Evolutionary conservation across 352 stramenopile genomes (phyloP).

Genomic region (Pseudoperonospora humuli): DNA sequence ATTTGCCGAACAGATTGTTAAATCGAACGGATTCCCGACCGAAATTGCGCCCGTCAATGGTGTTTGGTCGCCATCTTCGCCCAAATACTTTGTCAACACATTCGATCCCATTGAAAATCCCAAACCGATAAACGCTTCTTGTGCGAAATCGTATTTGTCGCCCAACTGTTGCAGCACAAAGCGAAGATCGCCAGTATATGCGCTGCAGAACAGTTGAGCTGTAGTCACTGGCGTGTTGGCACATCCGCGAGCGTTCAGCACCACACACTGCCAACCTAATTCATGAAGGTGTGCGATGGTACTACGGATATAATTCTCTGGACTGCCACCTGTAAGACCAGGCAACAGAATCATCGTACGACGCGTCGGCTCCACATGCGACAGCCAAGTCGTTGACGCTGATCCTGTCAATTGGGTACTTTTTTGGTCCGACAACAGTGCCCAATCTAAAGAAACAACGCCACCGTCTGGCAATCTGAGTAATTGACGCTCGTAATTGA

Average conservation of each 20-base stretch:
- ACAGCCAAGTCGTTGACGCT: constrained; percentile 17
- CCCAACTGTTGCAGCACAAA: constrained; percentile 37
- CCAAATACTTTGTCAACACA: constrained; percentile 73
- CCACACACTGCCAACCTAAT: constrained; percentile 58
- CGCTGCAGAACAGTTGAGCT: constrained; percentile 54
- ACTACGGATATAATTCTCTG: constrained; percentile 67
- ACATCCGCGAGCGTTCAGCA: constrained; percentile 68
- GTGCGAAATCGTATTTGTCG: constrained; percentile 34
- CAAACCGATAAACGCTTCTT: constrained; percentile 41
- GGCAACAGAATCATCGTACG: constrained; percentile 56
- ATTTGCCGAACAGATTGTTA: constrained; percentile 44
- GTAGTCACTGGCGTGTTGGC: constrained; percentile 50
- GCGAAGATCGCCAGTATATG: constrained; percentile 62
- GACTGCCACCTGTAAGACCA: constrained; percentile 56
- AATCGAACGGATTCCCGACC: constrained; percentile 67
- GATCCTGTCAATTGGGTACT: constrained; percentile 2
- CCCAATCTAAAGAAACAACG: constrained; percentile 70
- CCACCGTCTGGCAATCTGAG: constrained; percentile 53
- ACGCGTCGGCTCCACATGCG: constrained; percentile 21
- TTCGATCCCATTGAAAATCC: constrained; percentile 78
- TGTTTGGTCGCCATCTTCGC: constrained; percentile 40
- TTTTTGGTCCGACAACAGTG: constrained; percentile 18
- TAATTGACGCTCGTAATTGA: constrained; percentile 56
- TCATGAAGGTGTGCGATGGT: constrained; percentile 36
- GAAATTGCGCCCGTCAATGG: constrained; percentile 48